Base-by-base conservation (phyloP, 2,329 filamentous ascomycete genomes). In the Cladophialophora carrionii region DNA sequence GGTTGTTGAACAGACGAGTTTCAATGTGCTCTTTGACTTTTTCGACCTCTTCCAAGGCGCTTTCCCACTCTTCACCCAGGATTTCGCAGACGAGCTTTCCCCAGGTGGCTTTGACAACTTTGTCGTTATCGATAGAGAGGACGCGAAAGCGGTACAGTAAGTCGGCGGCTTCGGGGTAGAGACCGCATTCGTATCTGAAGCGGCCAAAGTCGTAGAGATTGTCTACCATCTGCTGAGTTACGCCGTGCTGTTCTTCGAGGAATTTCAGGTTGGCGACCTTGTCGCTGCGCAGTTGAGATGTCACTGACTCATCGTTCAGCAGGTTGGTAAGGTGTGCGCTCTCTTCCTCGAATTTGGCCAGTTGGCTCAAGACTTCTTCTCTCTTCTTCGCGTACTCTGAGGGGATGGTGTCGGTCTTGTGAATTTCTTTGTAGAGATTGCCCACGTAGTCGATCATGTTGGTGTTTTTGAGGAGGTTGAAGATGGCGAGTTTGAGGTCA, bases 381-480 rank as follows among this genome's bases (percentile, higher is more conserved):
- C 92, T 86, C 88, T 95, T 96, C 78, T 90, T 88, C 73, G 88
- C 86, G 79, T 93, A 98, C 79, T 97, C 92, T 69, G 89, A 85
- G 57, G 95, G 93, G 61, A 90, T 82, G 68, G 91, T 85, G 66
- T 90, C 84, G 70, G 92, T 86, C 73, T 88, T 85, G 82, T 98
- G 88, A 71, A 99, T 87, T 75, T 97, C 90, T 77, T 90, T 90
- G 84, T 96, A 92, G 72, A 99, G 83, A 75, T 89, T 90, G 75
- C 93, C 93, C 61, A 98, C 91, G 78, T 96, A 99, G 80, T 99
- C 95, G 74, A 90, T 95, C 95, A 99, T 99, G 84, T 98, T 97
- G 75, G 95, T 98, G 78, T 92, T 89, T 83, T 96, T 94, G 72
- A 99, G 87, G 65, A 99, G 88, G 81, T 94, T 89, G 79, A 94